Conservation (phyloP, 768 basidiomycete genomes). For the Termitomyces bulborhizus region DNA sequence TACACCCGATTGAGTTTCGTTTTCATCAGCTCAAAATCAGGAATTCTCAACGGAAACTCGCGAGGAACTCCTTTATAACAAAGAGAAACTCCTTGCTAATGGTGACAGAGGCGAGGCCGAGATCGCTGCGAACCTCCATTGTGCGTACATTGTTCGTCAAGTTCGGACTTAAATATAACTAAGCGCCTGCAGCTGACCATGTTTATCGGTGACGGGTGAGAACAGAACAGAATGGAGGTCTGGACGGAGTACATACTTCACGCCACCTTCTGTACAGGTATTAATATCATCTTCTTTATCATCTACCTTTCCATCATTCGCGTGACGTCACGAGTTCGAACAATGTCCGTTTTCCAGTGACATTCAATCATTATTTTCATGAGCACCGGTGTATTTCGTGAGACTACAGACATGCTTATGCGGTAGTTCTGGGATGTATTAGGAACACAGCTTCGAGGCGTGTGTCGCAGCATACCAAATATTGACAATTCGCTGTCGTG, state of each 20-base stretch:
- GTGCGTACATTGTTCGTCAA: constrained; percentile 32
- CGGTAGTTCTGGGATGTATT: not conserved
- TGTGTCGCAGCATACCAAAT: not conserved
- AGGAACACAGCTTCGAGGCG: not conserved
- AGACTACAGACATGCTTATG: constrained; percentile 3
- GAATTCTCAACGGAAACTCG: constrained; percentile 97
- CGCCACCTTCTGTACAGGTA: constrained; percentile 12
- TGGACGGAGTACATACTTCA: constrained; percentile 14
- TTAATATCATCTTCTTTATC: constrained; percentile 9
- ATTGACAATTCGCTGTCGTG: not conserved
- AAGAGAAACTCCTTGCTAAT: constrained; percentile 95
- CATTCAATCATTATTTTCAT: not conserved
- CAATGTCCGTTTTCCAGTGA: not conserved
- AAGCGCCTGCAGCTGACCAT: constrained; percentile 61
- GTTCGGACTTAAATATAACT: constrained; percentile 15
- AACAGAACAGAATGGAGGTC: constrained; percentile 9
- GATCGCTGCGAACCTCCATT: constrained; percentile 88
- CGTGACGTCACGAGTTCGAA: constrained; percentile 12
- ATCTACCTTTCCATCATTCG: not conserved
- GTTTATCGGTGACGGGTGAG: constrained; percentile 61
- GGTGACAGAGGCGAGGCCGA: constrained; percentile 97
- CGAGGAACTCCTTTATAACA: constrained; percentile 98
- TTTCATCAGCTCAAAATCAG: constrained; percentile 79
- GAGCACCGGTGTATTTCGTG: not conserved
- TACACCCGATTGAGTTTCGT: not conserved